Evolutionary conservation across 176 grass and related monocot species (phyloP), one percentile per base, ranked within the genome.

Genomic region (Raddia distichophylla): DNA sequence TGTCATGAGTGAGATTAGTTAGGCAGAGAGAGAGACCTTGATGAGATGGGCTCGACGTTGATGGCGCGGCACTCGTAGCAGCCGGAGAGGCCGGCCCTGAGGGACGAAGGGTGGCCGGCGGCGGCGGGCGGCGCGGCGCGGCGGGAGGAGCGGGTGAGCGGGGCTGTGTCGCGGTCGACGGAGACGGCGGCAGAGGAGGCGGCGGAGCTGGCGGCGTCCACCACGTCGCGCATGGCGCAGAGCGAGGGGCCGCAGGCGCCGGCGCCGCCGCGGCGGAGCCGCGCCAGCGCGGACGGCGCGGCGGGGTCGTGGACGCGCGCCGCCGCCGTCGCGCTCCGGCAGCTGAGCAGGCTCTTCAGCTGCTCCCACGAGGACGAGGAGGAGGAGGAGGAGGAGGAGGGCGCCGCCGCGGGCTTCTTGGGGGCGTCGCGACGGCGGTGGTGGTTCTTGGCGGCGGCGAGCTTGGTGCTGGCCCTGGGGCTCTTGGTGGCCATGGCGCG

Each of bases 41-140:
- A 90, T 6, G 87, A 90, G 60, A 84, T 88, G 40, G 87, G 93
- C 78, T 96, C 93, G 9, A 96, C 93, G n/a, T 89, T 88, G 63
- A 96, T 80, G 46, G 90, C 90, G 61, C 93, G 93, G 79, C 94
- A 93, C 94, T 97, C 89, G 84, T 91, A 92, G 76, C 91, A 97
- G 44, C 94, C 94, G 12, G 93, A 84, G 79, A 93, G 74, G 18
- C 94, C 27, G 27, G 27, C 91, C 2, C 91, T 67, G 4, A 93
- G 60, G 1, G 84, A 83, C 0, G 86, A 80, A 20, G 86, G 86
- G 10, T 81, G 71, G 4, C 83, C 64, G 64, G 74, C 62, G 18
- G 44, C 73, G 14, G n/a, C 10, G 42, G 78, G 62, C 17, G 76
- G 3, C 51, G 40, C 58, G 46, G 32, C 53, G 16, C 65, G 82